Conservation (phyloP, 2,329 filamentous ascomycete species). For the Aspergillus sergii region DNA sequence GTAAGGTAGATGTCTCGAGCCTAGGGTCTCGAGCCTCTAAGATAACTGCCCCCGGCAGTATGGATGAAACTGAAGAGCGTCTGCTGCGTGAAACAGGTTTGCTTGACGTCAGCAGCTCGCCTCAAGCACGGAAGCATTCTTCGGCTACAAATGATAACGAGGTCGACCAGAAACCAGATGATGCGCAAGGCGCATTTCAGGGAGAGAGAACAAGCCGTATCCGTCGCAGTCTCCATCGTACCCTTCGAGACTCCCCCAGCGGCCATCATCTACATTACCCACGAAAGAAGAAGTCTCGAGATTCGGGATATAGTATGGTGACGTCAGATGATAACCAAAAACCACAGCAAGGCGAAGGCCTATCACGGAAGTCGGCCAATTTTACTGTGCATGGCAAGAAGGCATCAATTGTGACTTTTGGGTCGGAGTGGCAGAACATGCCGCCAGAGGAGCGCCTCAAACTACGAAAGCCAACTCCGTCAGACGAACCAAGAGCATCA, state of each 20-base stretch:
- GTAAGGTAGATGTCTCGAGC: conserved; percentile 39
- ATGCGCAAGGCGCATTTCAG: conserved; percentile 41
- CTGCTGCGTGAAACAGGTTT: conserved; percentile 70
- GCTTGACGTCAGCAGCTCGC: conserved; percentile 52
- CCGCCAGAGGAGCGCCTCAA: conserved; percentile 72
- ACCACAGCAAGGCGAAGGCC: conserved; percentile 62
- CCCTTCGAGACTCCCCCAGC: conserved; percentile 77
- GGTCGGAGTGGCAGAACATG: conserved; percentile 82
- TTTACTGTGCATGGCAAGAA: conserved; percentile 99
- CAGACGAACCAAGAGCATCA: conserved; percentile 40
- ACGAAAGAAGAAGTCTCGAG: conserved; percentile 75
- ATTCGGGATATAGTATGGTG: conserved; percentile 64
- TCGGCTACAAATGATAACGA: conserved; percentile 47
- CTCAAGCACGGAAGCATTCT: conserved; percentile 45
- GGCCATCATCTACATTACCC: conserved; percentile 61
- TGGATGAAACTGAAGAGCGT: conserved; percentile 69
- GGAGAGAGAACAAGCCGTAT: conserved; percentile 65
- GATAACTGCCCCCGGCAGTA: conserved; percentile 39
- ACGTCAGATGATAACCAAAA: conserved; percentile 54
- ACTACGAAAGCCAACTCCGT: conserved; percentile 55
- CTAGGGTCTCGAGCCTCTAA: conserved; percentile 38
- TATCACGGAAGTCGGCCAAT: conserved; percentile 78
- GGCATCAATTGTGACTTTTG: conserved; percentile 94
- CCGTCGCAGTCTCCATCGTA: conserved; percentile 84
- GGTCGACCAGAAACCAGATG: conserved; percentile 43